Percentiles rank a stretch among this genome's conserved stretches.
Evolutionary conservation across 352 stramenopile genomes (phyloP).

Genomic region (Globisporangium rhizosaccharum): DNA sequence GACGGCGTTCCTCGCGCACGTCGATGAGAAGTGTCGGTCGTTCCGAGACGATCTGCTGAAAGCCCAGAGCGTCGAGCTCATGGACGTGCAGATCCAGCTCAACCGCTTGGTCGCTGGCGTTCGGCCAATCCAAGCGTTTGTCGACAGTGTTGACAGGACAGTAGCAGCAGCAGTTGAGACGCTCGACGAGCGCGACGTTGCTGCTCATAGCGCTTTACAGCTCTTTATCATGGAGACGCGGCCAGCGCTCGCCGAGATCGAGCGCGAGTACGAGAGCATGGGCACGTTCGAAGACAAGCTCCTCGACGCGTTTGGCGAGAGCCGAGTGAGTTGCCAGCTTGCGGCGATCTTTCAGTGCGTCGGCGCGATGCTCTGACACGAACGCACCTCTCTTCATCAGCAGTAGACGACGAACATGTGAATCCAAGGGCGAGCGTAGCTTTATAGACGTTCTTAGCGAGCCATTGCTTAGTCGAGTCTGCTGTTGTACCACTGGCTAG

Average conservation of each 20-base stretch:
- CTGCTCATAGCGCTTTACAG: slow-evolving; percentile 40
- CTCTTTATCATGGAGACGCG: slow-evolving; percentile 43
- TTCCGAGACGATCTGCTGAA: slow-evolving; percentile 54
- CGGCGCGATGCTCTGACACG: slow-evolving; percentile 21
- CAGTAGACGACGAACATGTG: background rate
- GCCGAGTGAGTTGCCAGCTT: slow-evolving; percentile 57
- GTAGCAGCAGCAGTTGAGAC: background rate
- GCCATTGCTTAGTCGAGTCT: background rate
- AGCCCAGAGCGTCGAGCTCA: slow-evolving; percentile 40
- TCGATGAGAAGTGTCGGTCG: slow-evolving; percentile 51
- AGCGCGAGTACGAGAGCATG: slow-evolving; percentile 61
- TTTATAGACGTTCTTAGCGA: background rate
- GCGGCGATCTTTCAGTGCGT: slow-evolving; percentile 35
- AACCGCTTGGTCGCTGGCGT: slow-evolving; percentile 48
- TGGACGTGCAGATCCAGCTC: slow-evolving; percentile 62
- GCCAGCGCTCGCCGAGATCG: slow-evolving; percentile 30
- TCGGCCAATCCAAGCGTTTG: slow-evolving; percentile 38
- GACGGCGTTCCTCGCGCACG: slow-evolving; percentile 24
- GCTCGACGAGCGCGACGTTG: slow-evolving; percentile 25
- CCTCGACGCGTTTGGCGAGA: slow-evolving; percentile 58
- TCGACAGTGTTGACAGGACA: slow-evolving; percentile 18
- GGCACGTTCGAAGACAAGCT: slow-evolving; percentile 59
- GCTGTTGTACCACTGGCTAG: background rate
- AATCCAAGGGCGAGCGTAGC: background rate
- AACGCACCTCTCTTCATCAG: background rate